Evolutionary conservation across 1,284 basidiomycete genomes (phyloP), one percentile per base, ranked within the genome.

Genomic region (Gomphus sp.): DNA sequence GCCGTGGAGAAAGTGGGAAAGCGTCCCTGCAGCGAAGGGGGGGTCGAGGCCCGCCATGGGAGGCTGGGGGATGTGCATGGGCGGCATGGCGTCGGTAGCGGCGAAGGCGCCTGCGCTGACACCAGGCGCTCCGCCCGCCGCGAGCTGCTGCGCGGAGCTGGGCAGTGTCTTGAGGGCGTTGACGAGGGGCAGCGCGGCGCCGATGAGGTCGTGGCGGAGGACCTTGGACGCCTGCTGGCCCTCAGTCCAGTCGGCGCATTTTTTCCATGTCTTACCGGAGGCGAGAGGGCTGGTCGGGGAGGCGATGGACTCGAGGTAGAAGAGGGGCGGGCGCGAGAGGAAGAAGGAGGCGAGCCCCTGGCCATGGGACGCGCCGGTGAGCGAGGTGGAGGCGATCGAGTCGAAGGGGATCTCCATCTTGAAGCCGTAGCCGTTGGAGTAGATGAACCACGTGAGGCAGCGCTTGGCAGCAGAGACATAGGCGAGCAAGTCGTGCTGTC

Each of bases 401-500:
- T 81, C 75, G 68, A 86, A 89, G 4, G 85, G 79, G n/a, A 90
- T 77, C 63, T 87, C 85, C 84, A 91, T 91, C 70, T 91, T 90
- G 76, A 89, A 91, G 41, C 85, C 81, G 63, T 78, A 79, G 33
- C 86, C 87, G 1, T 73, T 76, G 16, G 85, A 85, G 48, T 83
- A 80, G 62, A 91, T 83, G 70, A 85, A 91, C 89, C 89, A 91
- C 2, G 79, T 81, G 48, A 91, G 72, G 64, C 79, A 83, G 43
- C 78, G 80, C 64, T 79, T 84, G 52, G 70, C 63, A 39, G 89
- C 83, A 69, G 79, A 89, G 22, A 85, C 73, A 70, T 90, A 91
- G 3, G 85, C 86, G 45, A 90, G 75, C 6, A 91, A 75, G 69
- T 89, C 87, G 62, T 84, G 77, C 58, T 79, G 78, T 62, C 71